These are phyloP conservation scores for Kodamaea suecica DNA, from an alignment of 1,139 yeast species.

Conservation along the genomic window DNA sequence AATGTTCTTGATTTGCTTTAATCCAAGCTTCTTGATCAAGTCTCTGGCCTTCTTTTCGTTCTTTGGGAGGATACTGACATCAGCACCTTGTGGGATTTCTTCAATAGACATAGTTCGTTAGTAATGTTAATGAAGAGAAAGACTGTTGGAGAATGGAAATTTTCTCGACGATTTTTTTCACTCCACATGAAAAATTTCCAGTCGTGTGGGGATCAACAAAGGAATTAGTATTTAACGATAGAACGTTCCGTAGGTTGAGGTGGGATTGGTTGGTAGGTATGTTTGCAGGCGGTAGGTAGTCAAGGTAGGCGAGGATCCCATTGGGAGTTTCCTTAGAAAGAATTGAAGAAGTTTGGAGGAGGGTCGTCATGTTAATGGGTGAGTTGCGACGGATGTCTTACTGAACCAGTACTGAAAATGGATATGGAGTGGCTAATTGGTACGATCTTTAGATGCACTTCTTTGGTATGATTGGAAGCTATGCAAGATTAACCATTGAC, in stretches of 20 bases:
- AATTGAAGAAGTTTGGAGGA: too few relatives aligned
- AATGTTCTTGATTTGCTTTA: conserved; percentile 90
- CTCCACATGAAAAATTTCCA: not conserved
- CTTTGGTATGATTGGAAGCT: too few relatives aligned
- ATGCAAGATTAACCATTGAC: too few relatives aligned
- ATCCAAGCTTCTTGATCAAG: conserved; percentile 81
- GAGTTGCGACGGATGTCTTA: too few relatives aligned
- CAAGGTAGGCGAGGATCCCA: too few relatives aligned
- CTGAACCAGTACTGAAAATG: too few relatives aligned
- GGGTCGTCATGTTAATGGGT: too few relatives aligned
- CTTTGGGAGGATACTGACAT: conserved; percentile 79
- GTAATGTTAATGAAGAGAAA: not conserved
- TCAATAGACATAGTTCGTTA: conserved; percentile 49
- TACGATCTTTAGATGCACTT: too few relatives aligned
- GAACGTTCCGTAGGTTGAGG: not conserved
- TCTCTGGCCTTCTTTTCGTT: conserved; percentile 97
- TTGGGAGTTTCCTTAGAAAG: too few relatives aligned
- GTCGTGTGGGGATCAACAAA: not conserved
- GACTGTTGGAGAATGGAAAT: not conserved
- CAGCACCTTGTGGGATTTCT: conserved; percentile 85
- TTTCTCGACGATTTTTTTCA: not conserved
- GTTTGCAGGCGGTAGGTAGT: too few relatives aligned
- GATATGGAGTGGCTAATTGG: too few relatives aligned
- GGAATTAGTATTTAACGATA: not conserved
- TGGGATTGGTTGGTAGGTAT: not conserved